Evolutionary conservation across 371 early-diverging fungal species (phyloP).

Genomic region (Actinomortierella wolfii): DNA sequence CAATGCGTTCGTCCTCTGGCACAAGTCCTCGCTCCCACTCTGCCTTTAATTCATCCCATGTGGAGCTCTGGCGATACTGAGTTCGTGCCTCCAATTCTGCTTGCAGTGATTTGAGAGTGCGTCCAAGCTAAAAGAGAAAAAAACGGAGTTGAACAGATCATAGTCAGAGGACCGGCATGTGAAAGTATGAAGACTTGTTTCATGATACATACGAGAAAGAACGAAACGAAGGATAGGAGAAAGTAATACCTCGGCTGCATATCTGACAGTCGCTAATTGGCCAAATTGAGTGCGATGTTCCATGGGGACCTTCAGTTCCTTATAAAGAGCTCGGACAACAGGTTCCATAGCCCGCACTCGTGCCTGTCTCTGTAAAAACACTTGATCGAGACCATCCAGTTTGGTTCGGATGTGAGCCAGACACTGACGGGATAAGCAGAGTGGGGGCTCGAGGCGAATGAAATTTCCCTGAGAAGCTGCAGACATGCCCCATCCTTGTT

Average conservation of each 20-base stretch:
- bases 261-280: slow-evolving; percentile 33
- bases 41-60: slow-evolving; percentile 36
- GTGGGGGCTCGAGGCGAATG: slow-evolving; percentile 25
- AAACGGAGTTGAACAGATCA: too few species aligned
- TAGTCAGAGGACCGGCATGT: too few species aligned
- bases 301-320: slow-evolving; percentile 18
- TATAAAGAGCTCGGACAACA: slow-evolving; percentile 30
- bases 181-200: too few species aligned
- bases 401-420: slow-evolving; percentile 29
- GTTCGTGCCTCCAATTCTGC: slow-evolving; percentile 50
- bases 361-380: slow-evolving; percentile 37
- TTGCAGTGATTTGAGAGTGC: slow-evolving; percentile 50
- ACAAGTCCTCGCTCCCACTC: slow-evolving; percentile 45
- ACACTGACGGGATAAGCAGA: slow-evolving; percentile 39
- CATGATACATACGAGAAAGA: too few species aligned
- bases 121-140: slow-evolving; percentile 23
- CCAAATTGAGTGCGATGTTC: slow-evolving; percentile 18
- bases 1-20: slow-evolving; percentile 10
- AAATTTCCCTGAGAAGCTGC: background rate
- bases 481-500: slow-evolving; percentile 1
- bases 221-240: background rate
- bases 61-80: slow-evolving; percentile 49
- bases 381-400: slow-evolving; percentile 26
- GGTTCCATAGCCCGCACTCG: slow-evolving; percentile 43
- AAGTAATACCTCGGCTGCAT: slow-evolving; percentile 41